Percentiles rank a stretch among this genome's conserved stretches.
These are phyloP conservation scores for Coemansia sp. DNA, from an alignment of 192 early-diverging fungal species.

Conservation along the genomic window DNA sequence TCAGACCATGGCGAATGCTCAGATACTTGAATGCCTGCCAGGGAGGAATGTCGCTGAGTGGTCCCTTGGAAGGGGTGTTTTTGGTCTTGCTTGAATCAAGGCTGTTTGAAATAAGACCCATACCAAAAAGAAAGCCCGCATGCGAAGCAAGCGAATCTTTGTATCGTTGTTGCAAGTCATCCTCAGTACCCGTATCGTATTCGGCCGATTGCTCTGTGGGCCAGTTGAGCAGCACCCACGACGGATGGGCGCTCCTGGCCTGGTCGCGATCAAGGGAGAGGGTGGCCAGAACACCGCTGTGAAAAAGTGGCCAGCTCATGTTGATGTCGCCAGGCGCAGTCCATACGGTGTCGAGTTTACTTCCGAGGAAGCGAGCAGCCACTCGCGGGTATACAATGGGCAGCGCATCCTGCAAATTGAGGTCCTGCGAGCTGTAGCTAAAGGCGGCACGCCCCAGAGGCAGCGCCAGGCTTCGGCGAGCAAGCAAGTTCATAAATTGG, in stretches of 20 bases:
- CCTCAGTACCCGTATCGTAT: neutral
- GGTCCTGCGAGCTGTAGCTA: constrained; percentile 57
- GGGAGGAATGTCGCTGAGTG: constrained; percentile 61
- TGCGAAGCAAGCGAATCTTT: constrained; percentile 55
- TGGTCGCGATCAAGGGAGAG: constrained; percentile 61
- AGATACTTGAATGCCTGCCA: constrained; percentile 67
- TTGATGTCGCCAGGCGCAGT: constrained; percentile 15
- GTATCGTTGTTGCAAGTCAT: constrained; percentile 9
- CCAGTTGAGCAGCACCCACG: constrained; percentile 82
- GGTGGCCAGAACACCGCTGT: constrained; percentile 80
- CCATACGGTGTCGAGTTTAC: constrained; percentile 46
- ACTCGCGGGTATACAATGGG: constrained; percentile 56
- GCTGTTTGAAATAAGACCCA: constrained; percentile 56
- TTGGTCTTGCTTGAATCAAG: neutral
- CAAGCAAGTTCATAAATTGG: constrained; percentile 21
- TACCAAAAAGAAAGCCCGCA: constrained; percentile 75
- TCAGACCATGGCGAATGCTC: constrained; percentile 61
- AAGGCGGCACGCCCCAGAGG: constrained; percentile 66
- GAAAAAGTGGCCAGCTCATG: constrained; percentile 80
- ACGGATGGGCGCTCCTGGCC: constrained; percentile 53
- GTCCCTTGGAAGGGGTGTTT: constrained; percentile 49
- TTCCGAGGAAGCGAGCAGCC: constrained; percentile 62
- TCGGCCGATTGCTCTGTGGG: constrained; percentile 17
- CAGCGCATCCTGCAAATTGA: constrained; percentile 56
- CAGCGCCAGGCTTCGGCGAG: constrained; percentile 59